Evolutionary conservation across 2,329 filamentous ascomycete species (phyloP), one percentile per base, ranked within the genome.

Genomic region (Trichophaea hybrida): DNA sequence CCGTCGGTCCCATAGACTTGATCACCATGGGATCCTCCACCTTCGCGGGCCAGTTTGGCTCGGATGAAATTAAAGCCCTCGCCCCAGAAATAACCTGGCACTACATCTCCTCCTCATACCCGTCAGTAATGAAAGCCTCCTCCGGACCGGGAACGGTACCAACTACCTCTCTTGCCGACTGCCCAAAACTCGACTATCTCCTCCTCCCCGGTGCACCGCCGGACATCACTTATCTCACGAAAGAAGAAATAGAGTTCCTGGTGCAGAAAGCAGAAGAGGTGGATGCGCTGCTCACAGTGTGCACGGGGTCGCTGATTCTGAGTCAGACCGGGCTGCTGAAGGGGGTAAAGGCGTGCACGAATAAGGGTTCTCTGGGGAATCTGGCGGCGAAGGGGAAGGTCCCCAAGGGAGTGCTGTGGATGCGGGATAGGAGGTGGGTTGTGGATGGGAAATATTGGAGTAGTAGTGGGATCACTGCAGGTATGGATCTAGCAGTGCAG

Each of bases 171-270:
- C 57, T 48, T 13, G 50, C 54, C 24, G 55, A 52, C 4, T 62
- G 58, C 35, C 60, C 60, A 31, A 73, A 74, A 4, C 70, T 84
- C 4, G 80, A 85, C 49, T 78, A 85, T 3, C 73, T 87, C 17
- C 70, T 88, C n/a, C 71, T 87, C 6, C 84, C 84, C 0, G 83
- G 84, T 1, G 83, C 84, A 0, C 57, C 72, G 0, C 83, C 82
- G 0, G 24, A 24, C 1, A 73, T 71, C 1, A 66, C 66, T 37
- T 61, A 61, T 6, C 64, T 68, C 10, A 68, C 70, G 24, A 17
- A 50, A 12, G 69, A 72, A 0, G 71, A 75, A 0, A 69, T 78
- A 1, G 71, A 75, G 1, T 82, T 76, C 62, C 69, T 81, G 46
- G 66, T 68, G 33, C 69, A 69, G 0, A 68, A 70, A n/a, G 79